A percentile compares a stretch with the other conserved stretches of the same genome.
These are phyloP conservation scores for Patellifolia procumbens DNA, from an alignment of 179 eudicot genomes.

Conservation along the genomic window DNA sequence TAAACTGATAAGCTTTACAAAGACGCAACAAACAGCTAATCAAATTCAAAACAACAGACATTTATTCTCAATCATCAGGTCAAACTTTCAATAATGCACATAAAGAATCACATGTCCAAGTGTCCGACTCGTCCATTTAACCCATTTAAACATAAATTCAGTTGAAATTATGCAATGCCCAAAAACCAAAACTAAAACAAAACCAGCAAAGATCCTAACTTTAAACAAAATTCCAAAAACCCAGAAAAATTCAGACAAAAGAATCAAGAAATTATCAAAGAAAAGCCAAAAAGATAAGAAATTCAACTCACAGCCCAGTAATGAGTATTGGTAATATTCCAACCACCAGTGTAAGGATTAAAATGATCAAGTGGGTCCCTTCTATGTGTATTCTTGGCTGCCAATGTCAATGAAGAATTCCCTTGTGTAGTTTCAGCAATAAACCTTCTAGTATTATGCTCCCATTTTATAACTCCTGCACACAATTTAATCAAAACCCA, in stretches of 20 bases:
- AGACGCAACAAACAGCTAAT: background rate
- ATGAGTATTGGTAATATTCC: slow-evolving; percentile 71
- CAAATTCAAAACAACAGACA: background rate
- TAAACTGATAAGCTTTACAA: background rate
- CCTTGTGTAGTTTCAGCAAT: slow-evolving; percentile 33
- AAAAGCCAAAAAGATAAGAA: background rate
- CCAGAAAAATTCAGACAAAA: background rate
- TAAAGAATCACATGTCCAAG: background rate
- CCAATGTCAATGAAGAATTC: slow-evolving; percentile 49
- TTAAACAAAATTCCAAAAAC: background rate
- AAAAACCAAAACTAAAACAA: background rate
- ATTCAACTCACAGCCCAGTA: slow-evolving; percentile 56
- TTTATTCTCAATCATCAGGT: background rate
- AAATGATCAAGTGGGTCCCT: slow-evolving; percentile 65
- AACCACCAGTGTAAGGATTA: slow-evolving; percentile 65
- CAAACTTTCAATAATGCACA: background rate
- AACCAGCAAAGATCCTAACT: background rate
- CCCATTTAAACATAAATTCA: background rate
- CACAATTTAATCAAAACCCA: background rate
- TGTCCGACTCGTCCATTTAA: too few relatives aligned
- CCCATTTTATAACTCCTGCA: slow-evolving; percentile 25
- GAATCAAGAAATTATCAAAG: background rate
- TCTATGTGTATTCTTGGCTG: slow-evolving; percentile 64
- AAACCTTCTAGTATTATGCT: slow-evolving; percentile 32
- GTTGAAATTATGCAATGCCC: background rate